Evolutionary conservation across 2,329 filamentous ascomycete genomes (phyloP).

Genomic region (Penicillium brevicompactum): DNA sequence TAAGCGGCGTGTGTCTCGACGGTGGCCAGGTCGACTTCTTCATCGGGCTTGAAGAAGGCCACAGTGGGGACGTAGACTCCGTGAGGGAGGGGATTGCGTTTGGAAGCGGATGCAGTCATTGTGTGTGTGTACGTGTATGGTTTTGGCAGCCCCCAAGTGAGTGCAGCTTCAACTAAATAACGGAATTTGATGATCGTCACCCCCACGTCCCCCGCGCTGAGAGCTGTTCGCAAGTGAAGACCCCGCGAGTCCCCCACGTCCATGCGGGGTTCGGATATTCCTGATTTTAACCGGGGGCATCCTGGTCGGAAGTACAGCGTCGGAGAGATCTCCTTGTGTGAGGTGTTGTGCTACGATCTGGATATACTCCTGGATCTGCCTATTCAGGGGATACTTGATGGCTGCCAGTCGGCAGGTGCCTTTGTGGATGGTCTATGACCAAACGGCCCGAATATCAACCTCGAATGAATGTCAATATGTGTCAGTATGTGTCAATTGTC

Average conservation of each 20-base stretch:
- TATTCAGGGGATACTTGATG: background rate
- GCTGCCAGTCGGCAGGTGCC: background rate
- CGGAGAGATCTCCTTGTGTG: background rate
- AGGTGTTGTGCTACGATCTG: background rate
- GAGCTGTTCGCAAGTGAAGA: background rate
- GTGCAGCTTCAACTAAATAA: constrained; percentile 18
- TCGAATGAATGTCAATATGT: background rate
- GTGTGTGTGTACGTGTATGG: background rate
- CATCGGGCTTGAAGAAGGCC: constrained; percentile 69
- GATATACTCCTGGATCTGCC: background rate
- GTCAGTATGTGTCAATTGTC: background rate
- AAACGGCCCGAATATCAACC: too few species aligned
- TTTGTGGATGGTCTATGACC: too few species aligned
- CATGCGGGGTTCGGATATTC: constrained; percentile 14
- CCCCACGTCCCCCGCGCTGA: constrained; percentile 20
- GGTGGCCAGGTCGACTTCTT: constrained; percentile 67
- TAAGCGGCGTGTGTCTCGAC: constrained; percentile 64
- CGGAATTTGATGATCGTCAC: constrained; percentile 5
- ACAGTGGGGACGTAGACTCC: constrained; percentile 74
- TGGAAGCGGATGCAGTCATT: constrained; percentile 28
- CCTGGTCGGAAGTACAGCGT: background rate
- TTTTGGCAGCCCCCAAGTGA: background rate
- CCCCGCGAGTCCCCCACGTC: constrained; percentile 6
- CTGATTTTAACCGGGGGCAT: background rate
- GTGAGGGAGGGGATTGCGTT: constrained; percentile 34